These are phyloP conservation scores for Rehmannia glutinosa DNA, from an alignment of 257 asterid species.

Conservation along the genomic window DNA sequence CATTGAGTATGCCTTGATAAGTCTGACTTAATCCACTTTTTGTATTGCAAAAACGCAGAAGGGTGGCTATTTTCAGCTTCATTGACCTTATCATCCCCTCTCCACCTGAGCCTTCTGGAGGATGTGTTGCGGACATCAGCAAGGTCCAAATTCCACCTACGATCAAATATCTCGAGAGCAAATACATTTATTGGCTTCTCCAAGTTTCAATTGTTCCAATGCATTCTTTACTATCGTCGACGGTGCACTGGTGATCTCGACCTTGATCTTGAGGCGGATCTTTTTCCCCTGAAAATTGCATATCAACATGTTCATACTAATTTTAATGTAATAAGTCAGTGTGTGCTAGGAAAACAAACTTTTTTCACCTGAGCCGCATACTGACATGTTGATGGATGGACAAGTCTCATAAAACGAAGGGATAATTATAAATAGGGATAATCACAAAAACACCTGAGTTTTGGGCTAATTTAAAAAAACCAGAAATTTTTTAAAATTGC, in stretches of 20 bases:
- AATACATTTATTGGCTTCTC: background rate
- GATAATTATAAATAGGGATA: background rate
- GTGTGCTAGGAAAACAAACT: background rate
- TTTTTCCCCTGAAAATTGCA: conserved; percentile 57
- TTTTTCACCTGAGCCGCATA: conserved; percentile 53
- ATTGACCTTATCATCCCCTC: background rate
- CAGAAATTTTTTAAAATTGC: background rate
- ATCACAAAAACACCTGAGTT: background rate
- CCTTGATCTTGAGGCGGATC: conserved; percentile 49
- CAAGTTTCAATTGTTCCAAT: background rate
- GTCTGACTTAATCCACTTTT: background rate
- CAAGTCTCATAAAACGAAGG: conserved; percentile 6
- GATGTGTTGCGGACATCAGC: background rate
- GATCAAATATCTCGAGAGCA: background rate
- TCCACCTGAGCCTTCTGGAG: background rate
- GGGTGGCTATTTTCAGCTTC: background rate
- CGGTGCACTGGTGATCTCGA: conserved; percentile 77
- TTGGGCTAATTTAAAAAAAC: background rate
- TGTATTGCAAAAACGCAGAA: background rate
- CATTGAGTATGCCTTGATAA: background rate
- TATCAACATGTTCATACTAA: conserved; percentile 25
- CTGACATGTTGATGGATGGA: conserved; percentile 24
- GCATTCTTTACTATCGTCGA: conserved; percentile 33
- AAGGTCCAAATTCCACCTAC: background rate
- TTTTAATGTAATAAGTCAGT: background rate